Evolutionary conservation across 2,329 filamentous ascomycete species (phyloP).

Genomic region (Biscogniauxia sp.): DNA sequence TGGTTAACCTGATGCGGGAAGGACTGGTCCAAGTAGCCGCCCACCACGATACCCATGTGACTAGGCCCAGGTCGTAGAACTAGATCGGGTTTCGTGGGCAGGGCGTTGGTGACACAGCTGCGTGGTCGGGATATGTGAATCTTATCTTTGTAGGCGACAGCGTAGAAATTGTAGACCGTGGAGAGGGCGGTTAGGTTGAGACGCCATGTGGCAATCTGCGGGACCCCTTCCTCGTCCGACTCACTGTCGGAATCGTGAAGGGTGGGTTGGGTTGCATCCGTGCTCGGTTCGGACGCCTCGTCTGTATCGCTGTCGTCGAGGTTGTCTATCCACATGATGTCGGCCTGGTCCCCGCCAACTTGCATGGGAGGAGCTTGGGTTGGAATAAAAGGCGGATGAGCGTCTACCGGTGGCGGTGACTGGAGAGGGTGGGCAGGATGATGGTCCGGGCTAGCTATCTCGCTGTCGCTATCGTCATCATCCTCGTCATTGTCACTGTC

Average conservation of each 20-base stretch:
- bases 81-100: conserved; percentile 48
- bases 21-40: conserved; percentile 51
- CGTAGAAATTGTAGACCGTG: conserved; percentile 60
- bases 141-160: conserved; percentile 54
- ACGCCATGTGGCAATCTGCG: conserved; percentile 39
- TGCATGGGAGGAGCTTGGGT: background rate
- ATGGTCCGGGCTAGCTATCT: conserved; percentile 1
- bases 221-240: conserved; percentile 15
- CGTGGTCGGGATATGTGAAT: conserved; percentile 57
- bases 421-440: background rate
- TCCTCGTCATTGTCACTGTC: background rate
- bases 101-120: conserved; percentile 44
- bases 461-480: background rate
- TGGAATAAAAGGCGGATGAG: background rate
- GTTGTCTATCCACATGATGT: background rate
- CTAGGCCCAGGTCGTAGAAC: conserved; percentile 46
- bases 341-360: background rate
- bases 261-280: conserved; percentile 6
- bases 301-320: background rate
- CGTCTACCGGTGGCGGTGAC: background rate
- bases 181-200: conserved; percentile 59
- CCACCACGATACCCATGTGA: conserved; percentile 38
- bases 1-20: conserved; percentile 66
- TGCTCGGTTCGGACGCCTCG: background rate
- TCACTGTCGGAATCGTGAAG: conserved; percentile 4